Conservation (phyloP, 2,329 filamentous ascomycete genomes). For the Camillea tinctor region DNA sequence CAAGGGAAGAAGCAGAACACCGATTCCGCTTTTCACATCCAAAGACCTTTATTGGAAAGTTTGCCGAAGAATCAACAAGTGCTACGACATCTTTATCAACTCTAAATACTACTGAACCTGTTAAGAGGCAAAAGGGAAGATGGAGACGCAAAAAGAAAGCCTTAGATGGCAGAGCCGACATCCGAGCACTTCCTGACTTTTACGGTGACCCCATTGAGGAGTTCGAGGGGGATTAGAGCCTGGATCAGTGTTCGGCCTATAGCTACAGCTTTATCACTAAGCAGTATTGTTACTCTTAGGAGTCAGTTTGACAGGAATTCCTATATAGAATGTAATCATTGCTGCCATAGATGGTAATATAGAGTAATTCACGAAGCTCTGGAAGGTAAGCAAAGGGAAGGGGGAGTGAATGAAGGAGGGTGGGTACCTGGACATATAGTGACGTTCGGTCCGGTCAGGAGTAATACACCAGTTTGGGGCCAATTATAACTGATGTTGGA, state of each 20-base stretch:
- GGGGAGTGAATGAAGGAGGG: no score
- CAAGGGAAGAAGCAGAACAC: conserved; percentile 1
- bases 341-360: not conserved
- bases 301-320: not conserved
- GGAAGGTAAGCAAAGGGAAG: not conserved
- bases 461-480: not conserved
- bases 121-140: conserved; percentile 13
- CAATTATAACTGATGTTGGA: not conserved
- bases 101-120: not conserved
- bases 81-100: not conserved
- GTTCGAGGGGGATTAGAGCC: conserved; percentile 12
- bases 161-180: conserved; percentile 28
- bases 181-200: conserved; percentile 29
- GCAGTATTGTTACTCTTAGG: not conserved
- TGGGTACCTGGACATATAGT: not conserved
- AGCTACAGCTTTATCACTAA: not conserved
- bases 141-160: conserved; percentile 11
- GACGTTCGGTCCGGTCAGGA: not conserved
- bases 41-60: conserved; percentile 29
- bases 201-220: conserved; percentile 32
- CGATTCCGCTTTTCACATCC: conserved; percentile 23
- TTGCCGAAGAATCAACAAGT: conserved; percentile 5
- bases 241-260: not conserved
- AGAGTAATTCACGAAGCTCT: not conserved
- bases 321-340: not conserved